phyloP scores from a whole-genome alignment of 768 basidiomycete genomes.

The Suillus cothurnatus region DNA sequence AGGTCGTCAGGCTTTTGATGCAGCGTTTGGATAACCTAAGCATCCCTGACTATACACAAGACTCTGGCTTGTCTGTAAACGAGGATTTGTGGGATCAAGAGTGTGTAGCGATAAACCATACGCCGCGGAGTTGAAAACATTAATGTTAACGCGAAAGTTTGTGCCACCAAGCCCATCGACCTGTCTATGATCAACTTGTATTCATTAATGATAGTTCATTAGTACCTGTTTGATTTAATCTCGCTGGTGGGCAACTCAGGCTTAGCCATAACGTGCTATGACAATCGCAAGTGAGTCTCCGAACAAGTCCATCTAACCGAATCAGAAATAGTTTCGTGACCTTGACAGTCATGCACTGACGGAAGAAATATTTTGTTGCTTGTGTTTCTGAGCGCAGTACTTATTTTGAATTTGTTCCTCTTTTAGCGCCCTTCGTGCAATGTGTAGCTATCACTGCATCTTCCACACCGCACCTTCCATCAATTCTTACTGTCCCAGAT shows the following conservation, averaged over 20 bases:
- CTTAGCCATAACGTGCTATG: not conserved
- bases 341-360: not conserved
- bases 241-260: not conserved
- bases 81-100: no score
- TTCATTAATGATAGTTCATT: not conserved
- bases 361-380: not conserved
- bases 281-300: not conserved
- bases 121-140: not conserved
- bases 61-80: not conserved
- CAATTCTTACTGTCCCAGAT: not conserved
- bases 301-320: not conserved
- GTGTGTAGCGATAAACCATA: no score
- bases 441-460: not conserved
- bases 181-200: not conserved
- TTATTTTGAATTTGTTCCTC: not conserved
- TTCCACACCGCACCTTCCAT: not conserved
- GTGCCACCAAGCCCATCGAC: no score
- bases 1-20: not conserved
- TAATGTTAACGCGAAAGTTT: not conserved
- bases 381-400: not conserved
- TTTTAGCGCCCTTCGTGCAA: not conserved
- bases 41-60: not conserved
- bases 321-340: not conserved
- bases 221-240: not conserved
- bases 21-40: not conserved